Base-by-base conservation (phyloP, 2,329 filamentous ascomycete genomes). In the Alternaria infectoria region DNA sequence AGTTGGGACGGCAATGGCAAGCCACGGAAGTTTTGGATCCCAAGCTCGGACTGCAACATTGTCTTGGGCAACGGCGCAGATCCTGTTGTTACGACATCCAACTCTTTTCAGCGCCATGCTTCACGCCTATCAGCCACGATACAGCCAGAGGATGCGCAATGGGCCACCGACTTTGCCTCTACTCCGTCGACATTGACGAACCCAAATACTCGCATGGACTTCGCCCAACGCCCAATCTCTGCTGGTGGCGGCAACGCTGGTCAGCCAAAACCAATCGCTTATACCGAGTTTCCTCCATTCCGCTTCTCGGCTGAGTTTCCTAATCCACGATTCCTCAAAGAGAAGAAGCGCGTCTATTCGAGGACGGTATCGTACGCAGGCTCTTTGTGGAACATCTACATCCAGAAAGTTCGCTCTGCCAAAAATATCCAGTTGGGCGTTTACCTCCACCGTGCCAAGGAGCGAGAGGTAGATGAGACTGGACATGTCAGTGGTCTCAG, bases 381-480 rank as follows among this genome's bases (percentile, higher is more conserved):
- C 3, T 85, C 82, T 17, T 76, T 87, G 15, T 88, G 86, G 86
- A 88, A 88, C 67, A 85, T 88, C n/a, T 88, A 88, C 72, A 87
- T 88, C 11, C 86, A 88, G 68, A 87, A 87, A 63, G 84, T 87
- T 3, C 82, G 84, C 9, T 85, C 84, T 1, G 81, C 82, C 2
- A 86, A 87, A 66, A 85, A 83, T 57, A 84, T 86, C 11, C 86
- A 88, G 68, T 80, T 88, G 1, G 86, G 86, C 13, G 86, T 88
- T 6, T 88, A 88, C 65, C 79, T 88, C 4, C 86, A 88, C 69
- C 84, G 86, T 46, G 86, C 85, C 6, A 87, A 87, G 69, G 86
- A 88, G 62, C 81, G 83, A 23, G 85, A 87, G 57, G 80, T 79
- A 0, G 83, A 84, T 49, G 83, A 85, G 55, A 66, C 74, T n/a